Evolutionary conservation across 495 filamentous ascomycete species (phyloP).

Genomic region (Xylaria sp.): DNA sequence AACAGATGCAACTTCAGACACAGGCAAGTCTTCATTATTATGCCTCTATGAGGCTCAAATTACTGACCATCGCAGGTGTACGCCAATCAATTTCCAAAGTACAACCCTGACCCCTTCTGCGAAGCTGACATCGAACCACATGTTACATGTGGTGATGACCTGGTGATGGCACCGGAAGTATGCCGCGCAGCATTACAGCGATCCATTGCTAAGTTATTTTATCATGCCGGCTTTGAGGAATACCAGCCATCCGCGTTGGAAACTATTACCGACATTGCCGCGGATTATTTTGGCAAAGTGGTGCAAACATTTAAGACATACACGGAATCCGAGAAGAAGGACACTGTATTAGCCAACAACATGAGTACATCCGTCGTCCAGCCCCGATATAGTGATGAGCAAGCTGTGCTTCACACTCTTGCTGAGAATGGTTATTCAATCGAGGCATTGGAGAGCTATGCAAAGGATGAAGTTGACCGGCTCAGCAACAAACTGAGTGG

Average conservation of each 20-base stretch:
- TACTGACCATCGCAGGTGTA: conserved; percentile 71
- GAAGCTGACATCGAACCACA: conserved; percentile 85
- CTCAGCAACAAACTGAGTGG: conserved; percentile 78
- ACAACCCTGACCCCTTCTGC: conserved; percentile 87
- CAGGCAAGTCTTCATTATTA: conserved; percentile 66
- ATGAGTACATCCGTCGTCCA: conserved; percentile 47
- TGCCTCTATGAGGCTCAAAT: neutral
- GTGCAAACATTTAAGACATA: conserved; percentile 80
- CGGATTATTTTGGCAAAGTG: conserved; percentile 87
- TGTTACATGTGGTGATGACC: conserved; percentile 85
- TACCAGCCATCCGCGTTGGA: conserved; percentile 95
- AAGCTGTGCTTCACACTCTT: conserved; percentile 85
- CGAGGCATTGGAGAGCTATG: conserved; percentile 83
- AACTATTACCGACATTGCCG: conserved; percentile 85
- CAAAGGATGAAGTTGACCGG: conserved; percentile 93
- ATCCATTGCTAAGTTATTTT: conserved; percentile 92
- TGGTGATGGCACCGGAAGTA: conserved; percentile 80
- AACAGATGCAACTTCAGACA: conserved; percentile 98
- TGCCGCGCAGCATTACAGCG: conserved; percentile 85
- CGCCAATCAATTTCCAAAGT: conserved; percentile 97
- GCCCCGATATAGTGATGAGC: conserved; percentile 75
- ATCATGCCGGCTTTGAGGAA: conserved; percentile 97
- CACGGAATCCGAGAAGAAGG: conserved; percentile 76
- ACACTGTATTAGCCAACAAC: conserved; percentile 46
- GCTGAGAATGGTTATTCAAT: conserved; percentile 81